These are phyloP conservation scores for Sclerotiophoma versabilis DNA, from an alignment of 2,329 filamentous ascomycete genomes.

Conservation along the genomic window DNA sequence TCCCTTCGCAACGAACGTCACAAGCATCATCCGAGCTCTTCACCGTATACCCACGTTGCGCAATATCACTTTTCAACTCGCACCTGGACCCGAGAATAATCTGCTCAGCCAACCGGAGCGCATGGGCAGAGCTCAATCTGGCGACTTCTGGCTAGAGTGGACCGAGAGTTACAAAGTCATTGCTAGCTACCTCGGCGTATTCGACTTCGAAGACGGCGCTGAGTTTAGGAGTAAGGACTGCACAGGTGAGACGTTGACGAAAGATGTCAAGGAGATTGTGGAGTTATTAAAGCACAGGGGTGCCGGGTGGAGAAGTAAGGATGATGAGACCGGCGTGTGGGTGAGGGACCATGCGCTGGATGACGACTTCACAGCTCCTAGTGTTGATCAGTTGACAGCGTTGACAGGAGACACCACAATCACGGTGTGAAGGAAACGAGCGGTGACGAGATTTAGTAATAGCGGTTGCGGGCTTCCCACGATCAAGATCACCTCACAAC, in stretches of 20 bases:
- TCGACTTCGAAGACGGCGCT: conserved; percentile 29
- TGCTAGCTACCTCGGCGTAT: conserved; percentile 29
- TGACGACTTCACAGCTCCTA: not conserved
- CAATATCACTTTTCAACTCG: conserved; percentile 51
- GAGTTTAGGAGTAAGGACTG: conserved; percentile 40
- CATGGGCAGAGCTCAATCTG: conserved; percentile 52
- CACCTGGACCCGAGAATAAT: conserved; percentile 50
- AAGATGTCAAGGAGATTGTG: conserved; percentile 37
- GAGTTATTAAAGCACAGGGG: conserved; percentile 30
- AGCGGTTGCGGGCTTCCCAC: too few species aligned
- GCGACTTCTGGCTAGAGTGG: conserved; percentile 52
- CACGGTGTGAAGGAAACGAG: not conserved
- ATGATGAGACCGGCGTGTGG: conserved; percentile 29
- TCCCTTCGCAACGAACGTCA: conserved; percentile 68
- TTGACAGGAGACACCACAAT: conserved; percentile 12
- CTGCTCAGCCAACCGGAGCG: conserved; percentile 48
- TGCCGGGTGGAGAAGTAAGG: conserved; percentile 32
- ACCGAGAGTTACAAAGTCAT: conserved; percentile 40
- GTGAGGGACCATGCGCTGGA: conserved; percentile 27
- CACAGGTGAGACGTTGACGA: conserved; percentile 16
- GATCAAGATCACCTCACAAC: too few species aligned
- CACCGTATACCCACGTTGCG: conserved; percentile 41
- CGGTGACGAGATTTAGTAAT: too few species aligned
- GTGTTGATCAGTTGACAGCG: conserved; percentile 9
- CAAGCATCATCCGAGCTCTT: conserved; percentile 32